Percentiles rank a stretch among this genome's conserved stretches.
phyloP scores from a whole-genome alignment of 768 basidiomycete genomes.

The Cyclocybe cylindracea region DNA sequence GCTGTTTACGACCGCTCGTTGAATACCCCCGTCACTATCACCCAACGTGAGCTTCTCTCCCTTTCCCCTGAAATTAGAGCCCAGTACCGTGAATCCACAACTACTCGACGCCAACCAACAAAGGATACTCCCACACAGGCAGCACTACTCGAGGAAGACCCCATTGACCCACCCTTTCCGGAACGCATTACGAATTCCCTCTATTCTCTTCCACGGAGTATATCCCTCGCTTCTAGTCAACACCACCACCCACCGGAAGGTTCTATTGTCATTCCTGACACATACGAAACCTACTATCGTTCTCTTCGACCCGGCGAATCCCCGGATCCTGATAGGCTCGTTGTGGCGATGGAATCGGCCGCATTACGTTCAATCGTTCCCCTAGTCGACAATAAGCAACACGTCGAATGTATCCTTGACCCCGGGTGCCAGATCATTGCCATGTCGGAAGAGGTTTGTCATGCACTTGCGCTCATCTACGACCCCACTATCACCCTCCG shows the following conservation, averaged over 20 bases:
- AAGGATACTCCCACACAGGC: background rate
- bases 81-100: slow-evolving; percentile 15
- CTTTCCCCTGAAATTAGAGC: slow-evolving; percentile 19
- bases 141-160: background rate
- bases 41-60: slow-evolving; percentile 16
- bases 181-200: background rate
- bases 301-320: slow-evolving; percentile 9
- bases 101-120: slow-evolving; percentile 7
- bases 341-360: slow-evolving; percentile 22
- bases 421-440: slow-evolving; percentile 25
- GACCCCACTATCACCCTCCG: slow-evolving; percentile 17
- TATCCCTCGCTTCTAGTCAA: background rate
- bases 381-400: slow-evolving; percentile 15
- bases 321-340: slow-evolving; percentile 8
- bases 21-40: slow-evolving; percentile 16
- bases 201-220: background rate
- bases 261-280: slow-evolving; percentile 1
- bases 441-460: slow-evolving; percentile 20
- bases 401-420: slow-evolving; percentile 24
- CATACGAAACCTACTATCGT: slow-evolving; percentile 7
- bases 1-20: slow-evolving; percentile 15
- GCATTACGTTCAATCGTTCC: slow-evolving; percentile 17
- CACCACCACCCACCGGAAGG: slow-evolving; percentile 7
- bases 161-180: no score
- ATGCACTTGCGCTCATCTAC: slow-evolving; percentile 13